These are phyloP conservation scores for Penicillium atrosanguineum DNA, from an alignment of 495 filamentous ascomycete genomes.

Conservation along the genomic window DNA sequence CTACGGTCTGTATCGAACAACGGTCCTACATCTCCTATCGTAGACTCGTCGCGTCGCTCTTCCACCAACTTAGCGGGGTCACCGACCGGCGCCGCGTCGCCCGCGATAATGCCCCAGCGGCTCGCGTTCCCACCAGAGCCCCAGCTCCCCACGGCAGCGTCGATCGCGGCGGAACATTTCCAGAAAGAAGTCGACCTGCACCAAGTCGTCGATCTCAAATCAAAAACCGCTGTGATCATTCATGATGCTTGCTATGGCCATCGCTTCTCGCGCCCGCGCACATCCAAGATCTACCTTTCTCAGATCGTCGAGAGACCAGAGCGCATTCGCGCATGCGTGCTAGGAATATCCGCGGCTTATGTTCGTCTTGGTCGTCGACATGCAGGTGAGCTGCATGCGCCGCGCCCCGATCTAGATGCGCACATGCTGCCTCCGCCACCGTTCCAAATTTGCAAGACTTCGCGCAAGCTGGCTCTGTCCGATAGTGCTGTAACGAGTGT, in stretches of 20 bases:
- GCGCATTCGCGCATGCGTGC: slow-evolving; percentile 76
- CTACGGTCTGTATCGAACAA: slow-evolving; percentile 35
- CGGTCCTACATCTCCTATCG: slow-evolving; percentile 32
- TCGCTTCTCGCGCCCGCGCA: slow-evolving; percentile 77
- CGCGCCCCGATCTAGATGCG: slow-evolving; percentile 54
- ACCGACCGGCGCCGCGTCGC: slow-evolving; percentile 28
- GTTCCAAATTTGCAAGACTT: slow-evolving; percentile 77
- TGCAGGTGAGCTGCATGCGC: slow-evolving; percentile 63
- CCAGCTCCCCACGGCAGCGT: slow-evolving; percentile 56
- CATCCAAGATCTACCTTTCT: slow-evolving; percentile 61
- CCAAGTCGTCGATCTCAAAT: slow-evolving; percentile 45
- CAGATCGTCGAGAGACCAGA: slow-evolving; percentile 89
- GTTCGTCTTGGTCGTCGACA: slow-evolving; percentile 81
- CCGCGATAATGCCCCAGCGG: slow-evolving; percentile 23
- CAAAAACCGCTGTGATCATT: slow-evolving; percentile 76
- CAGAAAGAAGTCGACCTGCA: slow-evolving; percentile 65
- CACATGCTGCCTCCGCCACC: slow-evolving; percentile 58
- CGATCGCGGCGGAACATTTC: slow-evolving; percentile 69
- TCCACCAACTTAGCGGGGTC: slow-evolving; percentile 46
- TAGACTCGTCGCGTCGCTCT: slow-evolving; percentile 41
- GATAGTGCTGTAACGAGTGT: slow-evolving; percentile 75
- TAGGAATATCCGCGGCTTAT: slow-evolving; percentile 85
- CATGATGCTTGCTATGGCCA: slow-evolving; percentile 95
- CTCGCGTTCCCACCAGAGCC: slow-evolving; percentile 24
- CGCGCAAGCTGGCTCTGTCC: slow-evolving; percentile 58